Evolutionary conservation across 352 stramenopile genomes (phyloP).

Genomic region (Phytophthora brassicae): DNA sequence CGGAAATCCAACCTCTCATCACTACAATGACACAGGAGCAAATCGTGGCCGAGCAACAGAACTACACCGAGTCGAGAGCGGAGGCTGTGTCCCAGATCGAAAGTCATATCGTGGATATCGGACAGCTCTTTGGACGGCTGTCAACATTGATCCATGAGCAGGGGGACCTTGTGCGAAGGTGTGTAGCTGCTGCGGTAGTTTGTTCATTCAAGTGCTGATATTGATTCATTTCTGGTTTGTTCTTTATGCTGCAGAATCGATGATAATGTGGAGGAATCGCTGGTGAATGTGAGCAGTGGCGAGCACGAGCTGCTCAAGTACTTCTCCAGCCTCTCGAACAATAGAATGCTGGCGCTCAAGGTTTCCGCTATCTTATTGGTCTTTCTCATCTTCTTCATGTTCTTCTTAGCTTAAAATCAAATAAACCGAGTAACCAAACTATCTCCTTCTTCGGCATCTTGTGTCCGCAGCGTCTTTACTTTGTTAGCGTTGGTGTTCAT

Average conservation of each 20-base stretch:
- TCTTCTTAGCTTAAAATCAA: constrained; percentile 78
- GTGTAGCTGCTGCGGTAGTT: constrained; percentile 4
- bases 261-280: constrained; percentile 81
- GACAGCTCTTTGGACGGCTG: constrained; percentile 79
- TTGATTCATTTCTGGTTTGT: constrained; percentile 8
- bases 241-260: constrained; percentile 59
- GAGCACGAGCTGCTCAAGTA: constrained; percentile 87
- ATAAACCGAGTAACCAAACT: constrained; percentile 12
- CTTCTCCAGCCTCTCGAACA: constrained; percentile 84
- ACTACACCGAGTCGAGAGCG: constrained; percentile 71
- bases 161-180: constrained; percentile 80
- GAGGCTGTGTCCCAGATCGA: constrained; percentile 85
- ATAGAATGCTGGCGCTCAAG: constrained; percentile 85
- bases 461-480: background rate
- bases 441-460: background rate
- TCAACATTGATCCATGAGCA: constrained; percentile 83
- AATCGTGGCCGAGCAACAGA: constrained; percentile 76
- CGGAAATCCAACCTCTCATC: constrained; percentile 73
- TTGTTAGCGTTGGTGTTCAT: constrained; percentile 21
- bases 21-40: constrained; percentile 73
- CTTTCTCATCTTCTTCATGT: constrained; percentile 90
- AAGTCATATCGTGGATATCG: constrained; percentile 86
- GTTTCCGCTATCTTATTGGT: constrained; percentile 86
- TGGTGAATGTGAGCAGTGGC: constrained; percentile 72
- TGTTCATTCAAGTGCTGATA: background rate